phyloP scores from a whole-genome alignment of 164 flowering plant species.

The Paratinospora sagittata region DNA sequence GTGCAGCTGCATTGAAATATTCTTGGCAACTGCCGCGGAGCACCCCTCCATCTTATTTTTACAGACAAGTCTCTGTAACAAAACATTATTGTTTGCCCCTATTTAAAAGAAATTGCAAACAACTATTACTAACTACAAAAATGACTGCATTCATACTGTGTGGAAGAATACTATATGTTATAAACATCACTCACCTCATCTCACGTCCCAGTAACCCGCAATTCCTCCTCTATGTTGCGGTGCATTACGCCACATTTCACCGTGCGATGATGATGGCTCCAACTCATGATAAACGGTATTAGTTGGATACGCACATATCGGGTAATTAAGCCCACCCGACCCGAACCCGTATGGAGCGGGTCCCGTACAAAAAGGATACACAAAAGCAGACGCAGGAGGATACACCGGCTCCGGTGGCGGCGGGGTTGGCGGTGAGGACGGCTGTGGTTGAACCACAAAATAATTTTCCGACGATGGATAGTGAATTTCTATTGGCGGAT shows the following conservation, averaged over 20 bases:
- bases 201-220: background rate
- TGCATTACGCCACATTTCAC: slow-evolving; percentile 7
- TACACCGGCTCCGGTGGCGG: background rate
- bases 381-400: background rate
- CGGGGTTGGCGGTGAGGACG: background rate
- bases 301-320: slow-evolving; percentile 1
- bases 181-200: no score
- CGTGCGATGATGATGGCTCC: background rate
- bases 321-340: background rate
- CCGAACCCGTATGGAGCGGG: slow-evolving; percentile 5
- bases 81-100: no score
- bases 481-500: background rate
- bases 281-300: background rate
- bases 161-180: no score
- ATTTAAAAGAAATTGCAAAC: no score
- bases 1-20: no score
- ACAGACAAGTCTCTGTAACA: no score
- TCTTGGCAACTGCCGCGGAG: no score
- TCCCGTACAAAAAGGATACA: background rate
- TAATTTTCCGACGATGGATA: no score
- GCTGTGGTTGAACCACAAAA: no score
- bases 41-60: no score
- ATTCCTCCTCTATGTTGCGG: background rate
- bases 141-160: no score
- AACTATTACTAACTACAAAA: no score